Conservation (phyloP, 805 yeast genomes). For the Wickerhamiella azymoides region DNA sequence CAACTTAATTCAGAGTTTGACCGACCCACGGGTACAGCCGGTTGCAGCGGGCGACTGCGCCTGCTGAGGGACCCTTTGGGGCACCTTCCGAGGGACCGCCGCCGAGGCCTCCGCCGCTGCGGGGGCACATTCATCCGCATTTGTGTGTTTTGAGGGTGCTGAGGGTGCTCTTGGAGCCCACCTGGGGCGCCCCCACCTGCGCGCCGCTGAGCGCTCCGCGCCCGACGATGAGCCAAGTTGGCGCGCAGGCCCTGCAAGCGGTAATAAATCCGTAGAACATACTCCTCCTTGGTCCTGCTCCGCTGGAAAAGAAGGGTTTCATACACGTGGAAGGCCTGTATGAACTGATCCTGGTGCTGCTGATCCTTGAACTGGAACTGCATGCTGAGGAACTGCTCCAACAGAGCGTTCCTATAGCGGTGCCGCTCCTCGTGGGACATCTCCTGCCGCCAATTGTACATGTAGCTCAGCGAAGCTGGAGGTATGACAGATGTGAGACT, state of each 20-base stretch:
- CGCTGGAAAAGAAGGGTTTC: slow-evolving; percentile 21
- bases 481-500: not conserved
- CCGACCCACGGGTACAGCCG: too few relatives aligned
- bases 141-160: not conserved
- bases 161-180: not conserved
- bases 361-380: slow-evolving; percentile 19
- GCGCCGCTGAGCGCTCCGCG: slow-evolving; percentile 17
- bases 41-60: too few relatives aligned
- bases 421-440: slow-evolving; percentile 16
- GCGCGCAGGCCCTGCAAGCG: slow-evolving; percentile 12
- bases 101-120: slow-evolving; percentile 3
- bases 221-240: slow-evolving; percentile 6
- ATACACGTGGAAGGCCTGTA: slow-evolving; percentile 22
- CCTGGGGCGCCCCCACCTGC: too few relatives aligned
- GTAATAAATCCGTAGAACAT: slow-evolving; percentile 10
- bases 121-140: not conserved
- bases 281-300: slow-evolving; percentile 22
- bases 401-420: slow-evolving; percentile 11
- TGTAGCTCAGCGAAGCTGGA: slow-evolving; percentile 6
- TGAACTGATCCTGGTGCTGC: slow-evolving; percentile 22
- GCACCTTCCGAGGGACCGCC: slow-evolving; percentile 10
- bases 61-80: slow-evolving; percentile 5
- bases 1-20: too few relatives aligned
- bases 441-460: slow-evolving; percentile 15
- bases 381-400: slow-evolving; percentile 12